Conservation (phyloP, 1,284 basidiomycete species). For the Fomitopsis betulina region DNA sequence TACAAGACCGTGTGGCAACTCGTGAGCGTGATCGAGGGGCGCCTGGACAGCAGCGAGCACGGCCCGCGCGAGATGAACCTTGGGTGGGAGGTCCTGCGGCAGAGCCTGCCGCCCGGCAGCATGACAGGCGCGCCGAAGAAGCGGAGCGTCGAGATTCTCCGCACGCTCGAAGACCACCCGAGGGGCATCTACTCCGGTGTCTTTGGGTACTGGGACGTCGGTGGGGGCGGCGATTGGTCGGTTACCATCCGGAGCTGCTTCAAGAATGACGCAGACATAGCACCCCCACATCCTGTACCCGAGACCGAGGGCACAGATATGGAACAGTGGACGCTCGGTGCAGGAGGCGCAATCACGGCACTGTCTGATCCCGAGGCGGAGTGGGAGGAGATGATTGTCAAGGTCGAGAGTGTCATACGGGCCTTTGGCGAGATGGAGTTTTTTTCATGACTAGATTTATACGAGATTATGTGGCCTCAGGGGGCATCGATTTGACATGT, state of each 20-base stretch:
- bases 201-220: constrained; percentile 89
- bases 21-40: constrained; percentile 89
- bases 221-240: constrained; percentile 88
- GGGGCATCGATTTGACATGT: not conserved
- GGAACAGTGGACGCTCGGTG: constrained; percentile 78
- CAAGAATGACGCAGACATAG: constrained; percentile 50
- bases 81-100: constrained; percentile 75
- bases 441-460: constrained; percentile 1
- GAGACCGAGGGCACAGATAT: not conserved
- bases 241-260: constrained; percentile 96
- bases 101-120: constrained; percentile 89
- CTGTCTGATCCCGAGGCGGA: constrained; percentile 84
- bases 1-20: constrained; percentile 96
- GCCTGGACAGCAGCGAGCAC: constrained; percentile 23
- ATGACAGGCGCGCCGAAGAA: constrained; percentile 99
- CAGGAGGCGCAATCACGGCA: constrained; percentile 95
- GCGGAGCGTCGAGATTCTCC: constrained; percentile 87
- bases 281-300: not conserved
- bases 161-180: constrained; percentile 69
- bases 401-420: constrained; percentile 69
- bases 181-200: constrained; percentile 92
- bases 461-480: no score
- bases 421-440: constrained; percentile 39
- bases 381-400: constrained; percentile 93
- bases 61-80: constrained; percentile 38